These are phyloP conservation scores for Globisporangium takayamanum DNA, from an alignment of 352 stramenopile species.

Conservation along the genomic window DNA sequence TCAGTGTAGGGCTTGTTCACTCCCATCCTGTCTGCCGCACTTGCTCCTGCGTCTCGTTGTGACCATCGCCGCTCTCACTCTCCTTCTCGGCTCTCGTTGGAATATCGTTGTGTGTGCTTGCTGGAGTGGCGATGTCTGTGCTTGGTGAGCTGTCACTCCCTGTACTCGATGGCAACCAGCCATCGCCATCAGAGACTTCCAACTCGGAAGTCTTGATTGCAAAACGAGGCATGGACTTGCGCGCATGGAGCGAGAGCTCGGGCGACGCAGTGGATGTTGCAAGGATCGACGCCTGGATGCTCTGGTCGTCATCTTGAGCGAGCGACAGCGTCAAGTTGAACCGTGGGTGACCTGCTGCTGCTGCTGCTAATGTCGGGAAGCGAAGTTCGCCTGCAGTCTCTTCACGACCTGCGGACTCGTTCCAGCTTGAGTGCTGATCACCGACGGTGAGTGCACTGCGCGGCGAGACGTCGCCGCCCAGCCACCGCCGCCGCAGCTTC, in stretches of 20 bases:
- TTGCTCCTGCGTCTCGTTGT: too few relatives aligned
- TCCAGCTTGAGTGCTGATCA: background rate
- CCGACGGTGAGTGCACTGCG: background rate
- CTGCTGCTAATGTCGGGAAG: background rate
- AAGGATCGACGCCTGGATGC: constrained; percentile 12
- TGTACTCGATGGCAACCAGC: too few relatives aligned
- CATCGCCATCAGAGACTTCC: too few relatives aligned
- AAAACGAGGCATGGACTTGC: constrained; percentile 4
- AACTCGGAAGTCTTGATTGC: background rate
- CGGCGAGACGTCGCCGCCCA: background rate
- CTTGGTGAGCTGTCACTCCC: too few relatives aligned
- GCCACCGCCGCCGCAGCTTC: background rate
- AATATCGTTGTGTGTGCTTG: too few relatives aligned
- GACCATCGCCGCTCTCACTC: too few relatives aligned
- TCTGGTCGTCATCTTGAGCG: background rate
- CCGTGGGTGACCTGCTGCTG: background rate
- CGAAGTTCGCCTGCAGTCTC: background rate
- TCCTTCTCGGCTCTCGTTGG: too few relatives aligned
- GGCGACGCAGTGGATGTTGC: constrained; percentile 11
- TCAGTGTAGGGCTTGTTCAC: too few relatives aligned
- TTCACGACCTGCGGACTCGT: too few relatives aligned
- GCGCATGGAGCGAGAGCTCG: constrained; percentile 1
- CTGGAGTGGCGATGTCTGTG: too few relatives aligned
- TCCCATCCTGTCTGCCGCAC: too few relatives aligned
- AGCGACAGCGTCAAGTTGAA: constrained; percentile 2